Evolutionary conservation across 2,329 filamentous ascomycete species (phyloP), one percentile per base, ranked within the genome.

Genomic region (Didymella lethalis): DNA sequence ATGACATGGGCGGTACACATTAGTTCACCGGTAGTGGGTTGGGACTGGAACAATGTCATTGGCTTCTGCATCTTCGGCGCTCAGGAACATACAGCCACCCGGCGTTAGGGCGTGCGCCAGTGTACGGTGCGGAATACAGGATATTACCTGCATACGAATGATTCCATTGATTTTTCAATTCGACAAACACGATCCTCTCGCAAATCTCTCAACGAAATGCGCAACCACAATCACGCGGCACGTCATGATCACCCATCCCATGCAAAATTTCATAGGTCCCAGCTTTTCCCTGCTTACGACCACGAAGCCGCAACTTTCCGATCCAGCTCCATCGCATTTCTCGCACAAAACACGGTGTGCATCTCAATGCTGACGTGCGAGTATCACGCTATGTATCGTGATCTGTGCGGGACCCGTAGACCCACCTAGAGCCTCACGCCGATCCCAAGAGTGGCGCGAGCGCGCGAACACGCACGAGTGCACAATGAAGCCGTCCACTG

Each of bases 361-460:
- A 53, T 31, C 7, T 25, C n/a, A n/a, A 20, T 12, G 29, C 38
- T 28, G 28, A 57, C 31, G 34, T 45, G 48, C 28, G 40, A 41
- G 45, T 53, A 40, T 58, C 50, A 59, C 46, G 45, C 32, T 41
- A 40, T 28, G 25, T 54, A 43, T 41, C 26, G 31, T 49, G 50
- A 50, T 59, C 50, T 23, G 56, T 59, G 50, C 50, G 29, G 31
- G 20, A 44, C 48, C 54, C 20, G 29, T 31, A 25, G 56, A 49
- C 50, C 56, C 56, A 59, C 56, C 56, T 41, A 50, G 50, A 54
- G 56, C 56, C 56, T 59, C 56, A 59, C 23, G 56, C 45, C 56
- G 56, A 59, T 59, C 56, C 45, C 18, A 40, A 50, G 25, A 25
- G 56, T 59, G 56, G 56, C 56, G 56, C 50, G 50, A 54, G 45